Evolutionary conservation across 2,329 filamentous ascomycete genomes (phyloP), one percentile per base, ranked within the genome.

Genomic region (Orbilia ellipsospora): DNA sequence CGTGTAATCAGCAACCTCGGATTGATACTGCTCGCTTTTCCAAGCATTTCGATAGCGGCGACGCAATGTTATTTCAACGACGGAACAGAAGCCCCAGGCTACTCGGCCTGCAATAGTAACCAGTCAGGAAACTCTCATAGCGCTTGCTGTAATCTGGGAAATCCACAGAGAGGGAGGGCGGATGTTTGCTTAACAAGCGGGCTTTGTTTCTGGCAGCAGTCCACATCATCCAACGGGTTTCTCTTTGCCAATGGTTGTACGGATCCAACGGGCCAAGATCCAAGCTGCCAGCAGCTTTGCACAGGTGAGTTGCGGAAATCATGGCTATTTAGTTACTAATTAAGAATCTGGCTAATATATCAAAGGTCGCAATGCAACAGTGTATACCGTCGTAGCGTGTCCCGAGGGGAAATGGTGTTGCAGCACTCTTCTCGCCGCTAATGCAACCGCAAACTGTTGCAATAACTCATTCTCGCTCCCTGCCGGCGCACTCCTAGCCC

Each of bases 51-150:
- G 8, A 5, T 36, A 1, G 52, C 52, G 16, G 12, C 10, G 16
- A 31, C 23, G 28, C 52, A 55, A 55, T 55, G 52, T 20, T 55
- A 55, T 20, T 55, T 55, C 12, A 55, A 55, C 26, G 52, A 55
- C 52, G 52, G 52, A 13, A 31, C 52, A 15, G 8, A 8, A 8
- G 52, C 52, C 3, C 13, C 13, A 13, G 52, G 52, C 3, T 55
- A 55, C 52, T 31, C 13, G 13, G 15, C 52, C 3, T 55, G 52
- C 23, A 55, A 55, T 4, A 18, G 26, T 3, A 36, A 55, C 26
- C 20, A 7, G 15, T 26, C 52, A 4, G 6, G 3, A 36, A 18
- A 26, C 52, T 31, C 52, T 36, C 20, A 55, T 26, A 55, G 52
- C 52, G 23, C 52, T 55, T 55, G 52, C 26, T 55, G 52, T 36